These are phyloP conservation scores for Coprinopsis strossmayeri DNA, from an alignment of 768 basidiomycete genomes.

Conservation along the genomic window DNA sequence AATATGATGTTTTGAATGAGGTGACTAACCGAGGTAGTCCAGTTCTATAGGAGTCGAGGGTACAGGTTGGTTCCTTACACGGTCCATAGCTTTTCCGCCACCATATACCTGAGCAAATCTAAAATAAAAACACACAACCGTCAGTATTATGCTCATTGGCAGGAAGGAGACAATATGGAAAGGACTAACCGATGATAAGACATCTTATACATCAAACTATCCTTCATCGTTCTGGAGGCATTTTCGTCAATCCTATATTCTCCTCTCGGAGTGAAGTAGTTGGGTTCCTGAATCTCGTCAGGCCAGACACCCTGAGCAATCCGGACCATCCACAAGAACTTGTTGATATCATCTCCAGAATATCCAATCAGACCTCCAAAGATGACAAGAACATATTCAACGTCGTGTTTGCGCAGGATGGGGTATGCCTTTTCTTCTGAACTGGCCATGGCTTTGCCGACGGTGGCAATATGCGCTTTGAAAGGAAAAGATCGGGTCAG, in stretches of 20 bases:
- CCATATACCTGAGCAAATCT: constrained; percentile 90
- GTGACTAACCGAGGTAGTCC: constrained; percentile 70
- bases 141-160: too few species aligned
- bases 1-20: neutral
- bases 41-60: constrained; percentile 74
- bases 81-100: constrained; percentile 60
- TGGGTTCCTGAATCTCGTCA: constrained; percentile 92
- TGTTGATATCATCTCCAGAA: constrained; percentile 99
- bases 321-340: constrained; percentile 98
- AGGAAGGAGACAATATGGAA: too few species aligned
- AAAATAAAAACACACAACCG: constrained; percentile 7
- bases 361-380: constrained; percentile 96
- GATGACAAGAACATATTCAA: constrained; percentile 95
- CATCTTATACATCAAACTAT: constrained; percentile 99
- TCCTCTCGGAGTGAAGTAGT: constrained; percentile 88
- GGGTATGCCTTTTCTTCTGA: constrained; percentile 95
- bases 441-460: constrained; percentile 97
- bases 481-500: constrained; percentile 9
- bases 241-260: constrained; percentile 90
- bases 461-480: constrained; percentile 95
- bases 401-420: constrained; percentile 94
- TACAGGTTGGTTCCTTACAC: constrained; percentile 83
- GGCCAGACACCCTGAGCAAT: constrained; percentile 97
- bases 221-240: constrained; percentile 84
- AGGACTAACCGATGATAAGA: constrained; percentile 76